Base-by-base conservation (phyloP, 805 yeast genomes). In the Lipomyces japonicus region DNA sequence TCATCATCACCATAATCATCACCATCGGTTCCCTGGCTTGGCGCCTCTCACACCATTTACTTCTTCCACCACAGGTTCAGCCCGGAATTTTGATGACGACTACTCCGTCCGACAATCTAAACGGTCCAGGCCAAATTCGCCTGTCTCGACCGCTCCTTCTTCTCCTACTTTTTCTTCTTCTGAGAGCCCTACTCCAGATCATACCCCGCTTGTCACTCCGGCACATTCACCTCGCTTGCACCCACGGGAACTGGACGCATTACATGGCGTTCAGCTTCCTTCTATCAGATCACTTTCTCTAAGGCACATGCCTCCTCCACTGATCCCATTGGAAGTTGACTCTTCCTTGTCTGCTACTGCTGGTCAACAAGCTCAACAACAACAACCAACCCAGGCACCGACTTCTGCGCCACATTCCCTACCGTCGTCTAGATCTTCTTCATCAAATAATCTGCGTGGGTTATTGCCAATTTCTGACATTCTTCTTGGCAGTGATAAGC, bases 131-230 rank as follows among this genome's bases (percentile, higher is more conserved):
- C 74, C 75, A 7, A 67, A 61, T 51, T 70, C 74, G 38, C 75
- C 76, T 1, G 60, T 62, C 4, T 65, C 71, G 16, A 71, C 75
- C 2, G 76, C 74, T 16, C 76, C 76, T 16, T 59, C 68, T 10
- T 68, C 73, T 22, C 75, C 75, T 3, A 63, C 68, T 2, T 65
- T 67, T 16, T 63, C 71, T 12, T 28, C 35, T 12, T 63, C 71
- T 1, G 61, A 59, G 2, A 67, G 72, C 19, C 75, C 75, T 10
- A 63, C 68, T 2, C 75, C 71, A 3, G 70, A 68, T 39, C 68
- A 69, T 55, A 73, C 76, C 7, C 76, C 76, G 21, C 61, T 73
- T 46, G 71, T 62, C 31, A 73, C 76, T 12, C 76, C 76, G 5
- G 73, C 73, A 2, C 76, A 70, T 51, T 71, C 75, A 24, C 76